phyloP scores from a whole-genome alignment of 441 rosid species.

The Gossypium gossypioides region DNA sequence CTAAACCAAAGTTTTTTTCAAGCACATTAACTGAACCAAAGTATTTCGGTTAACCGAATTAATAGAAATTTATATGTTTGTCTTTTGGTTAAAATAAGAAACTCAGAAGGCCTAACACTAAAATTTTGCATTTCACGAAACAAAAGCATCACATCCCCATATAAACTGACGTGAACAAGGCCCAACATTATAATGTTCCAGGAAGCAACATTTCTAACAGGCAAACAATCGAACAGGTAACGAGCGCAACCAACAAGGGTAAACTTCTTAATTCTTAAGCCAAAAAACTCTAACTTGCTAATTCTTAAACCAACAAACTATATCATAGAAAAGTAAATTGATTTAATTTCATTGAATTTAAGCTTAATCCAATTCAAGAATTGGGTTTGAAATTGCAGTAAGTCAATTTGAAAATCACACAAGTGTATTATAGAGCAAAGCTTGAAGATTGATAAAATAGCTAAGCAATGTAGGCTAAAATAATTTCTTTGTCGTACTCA shows the following conservation, averaged over 20 bases:
- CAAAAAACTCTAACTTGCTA: conserved; percentile 17
- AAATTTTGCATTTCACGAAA: conserved; percentile 34
- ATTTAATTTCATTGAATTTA: not conserved
- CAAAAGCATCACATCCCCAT: conserved; percentile 31
- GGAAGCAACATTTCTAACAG: conserved; percentile 47
- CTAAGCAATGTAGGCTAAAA: not conserved
- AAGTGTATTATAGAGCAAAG: not conserved
- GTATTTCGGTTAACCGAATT: too few relatives aligned
- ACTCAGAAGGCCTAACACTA: conserved; percentile 45
- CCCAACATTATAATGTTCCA: conserved; percentile 82
- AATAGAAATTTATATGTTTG: too few relatives aligned
- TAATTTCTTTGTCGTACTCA: not conserved
- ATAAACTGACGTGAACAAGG: conserved; percentile 38
- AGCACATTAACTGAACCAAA: too few relatives aligned
- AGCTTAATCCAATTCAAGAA: not conserved
- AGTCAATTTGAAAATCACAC: too few relatives aligned
- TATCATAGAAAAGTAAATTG: not conserved
- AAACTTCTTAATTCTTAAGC: conserved; percentile 19
- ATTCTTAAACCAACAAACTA: too few relatives aligned
- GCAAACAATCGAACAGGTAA: conserved; percentile 58
- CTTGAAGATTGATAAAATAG: not conserved
- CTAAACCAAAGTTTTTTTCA: too few relatives aligned
- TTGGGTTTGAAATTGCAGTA: too few relatives aligned
- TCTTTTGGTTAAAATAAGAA: conserved; percentile 22
- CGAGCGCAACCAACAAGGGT: conserved; percentile 35